Percentiles rank a stretch among this genome's conserved stretches.
Conservation (phyloP, 2,329 filamentous ascomycete species). For the Verticillium longisporum region DNA sequence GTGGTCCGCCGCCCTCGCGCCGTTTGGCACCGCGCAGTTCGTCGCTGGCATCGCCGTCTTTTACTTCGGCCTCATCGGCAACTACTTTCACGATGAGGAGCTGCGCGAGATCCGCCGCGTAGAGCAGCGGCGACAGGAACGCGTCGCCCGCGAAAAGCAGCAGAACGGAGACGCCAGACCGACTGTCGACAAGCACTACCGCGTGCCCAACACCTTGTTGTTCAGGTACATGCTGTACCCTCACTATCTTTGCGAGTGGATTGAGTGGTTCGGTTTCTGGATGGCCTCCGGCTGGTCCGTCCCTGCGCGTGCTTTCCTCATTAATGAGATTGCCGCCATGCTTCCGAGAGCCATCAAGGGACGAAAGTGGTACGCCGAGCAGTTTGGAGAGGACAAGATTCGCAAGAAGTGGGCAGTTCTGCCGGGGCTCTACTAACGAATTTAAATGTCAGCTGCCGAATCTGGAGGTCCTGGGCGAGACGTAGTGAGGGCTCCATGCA, state of each 20-base stretch:
- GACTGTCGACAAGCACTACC: slow-evolving; percentile 71
- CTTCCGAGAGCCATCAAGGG: slow-evolving; percentile 77
- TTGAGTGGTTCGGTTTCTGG: slow-evolving; percentile 91
- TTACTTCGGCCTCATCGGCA: slow-evolving; percentile 66
- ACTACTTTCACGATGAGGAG: slow-evolving; percentile 86
- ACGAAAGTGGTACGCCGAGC: slow-evolving; percentile 77
- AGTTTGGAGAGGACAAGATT: slow-evolving; percentile 80
- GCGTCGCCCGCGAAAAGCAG: slow-evolving; percentile 29
- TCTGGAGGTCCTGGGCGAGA: neutral
- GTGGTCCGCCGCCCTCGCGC: slow-evolving; percentile 35
- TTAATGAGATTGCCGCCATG: slow-evolving; percentile 90
- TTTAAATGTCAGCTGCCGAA: neutral
- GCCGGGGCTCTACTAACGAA: slow-evolving; percentile 36
- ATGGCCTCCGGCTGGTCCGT: slow-evolving; percentile 64
- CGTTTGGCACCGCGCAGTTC: slow-evolving; percentile 37
- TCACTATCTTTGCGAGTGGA: slow-evolving; percentile 94
- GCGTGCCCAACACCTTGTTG: slow-evolving; percentile 75
- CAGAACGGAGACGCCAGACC: slow-evolving; percentile 16
- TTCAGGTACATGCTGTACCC: slow-evolving; percentile 82
- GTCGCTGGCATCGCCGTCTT: slow-evolving; percentile 66
- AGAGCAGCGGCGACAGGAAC: slow-evolving; percentile 54
- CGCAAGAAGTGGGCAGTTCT: slow-evolving; percentile 66
- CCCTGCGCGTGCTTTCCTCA: slow-evolving; percentile 72
- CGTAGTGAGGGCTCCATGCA: too few species aligned
- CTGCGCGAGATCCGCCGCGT: slow-evolving; percentile 77